A percentile compares a stretch with the other conserved stretches of the same genome.
Conservation (phyloP, 257 asterid species). For the Rhazya stricta region DNA sequence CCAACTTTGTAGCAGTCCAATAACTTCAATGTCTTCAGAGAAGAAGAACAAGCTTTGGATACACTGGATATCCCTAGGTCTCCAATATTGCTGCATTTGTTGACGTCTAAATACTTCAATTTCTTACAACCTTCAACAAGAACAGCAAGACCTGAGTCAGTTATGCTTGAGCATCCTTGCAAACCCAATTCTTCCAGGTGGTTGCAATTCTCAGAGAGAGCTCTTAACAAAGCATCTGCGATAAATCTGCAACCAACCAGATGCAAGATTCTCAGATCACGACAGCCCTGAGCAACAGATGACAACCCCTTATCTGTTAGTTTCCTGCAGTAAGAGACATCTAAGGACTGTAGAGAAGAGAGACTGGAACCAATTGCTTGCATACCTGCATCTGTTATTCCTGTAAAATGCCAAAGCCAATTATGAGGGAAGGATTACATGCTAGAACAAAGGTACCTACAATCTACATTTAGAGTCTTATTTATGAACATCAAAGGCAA, state of each 20-base stretch:
- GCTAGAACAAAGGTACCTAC: neutral
- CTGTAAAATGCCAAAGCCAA: constrained; percentile 35
- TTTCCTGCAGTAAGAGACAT: constrained; percentile 84
- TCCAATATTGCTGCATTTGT: constrained; percentile 76
- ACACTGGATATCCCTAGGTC: constrained; percentile 55
- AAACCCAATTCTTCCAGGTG: constrained; percentile 63
- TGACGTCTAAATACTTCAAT: constrained; percentile 62
- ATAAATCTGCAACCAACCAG: constrained; percentile 72
- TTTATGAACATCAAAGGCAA: neutral
- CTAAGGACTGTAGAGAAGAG: constrained; percentile 60
- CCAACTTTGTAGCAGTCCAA: constrained; percentile 78
- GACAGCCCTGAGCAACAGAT: constrained; percentile 65
- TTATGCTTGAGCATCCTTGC: constrained; percentile 71
- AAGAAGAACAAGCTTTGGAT: constrained; percentile 57
- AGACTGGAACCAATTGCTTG: constrained; percentile 59
- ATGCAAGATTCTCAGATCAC: constrained; percentile 55
- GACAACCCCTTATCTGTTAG: constrained; percentile 79
- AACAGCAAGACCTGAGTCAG: constrained; percentile 65
- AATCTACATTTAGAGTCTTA: neutral
- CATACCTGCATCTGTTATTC: constrained; percentile 79
- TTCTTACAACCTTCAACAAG: constrained; percentile 73
- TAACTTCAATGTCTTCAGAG: constrained; percentile 58
- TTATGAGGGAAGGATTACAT: neutral
- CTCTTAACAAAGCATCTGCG: constrained; percentile 51
- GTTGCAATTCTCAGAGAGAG: constrained; percentile 67